A percentile compares a stretch with the other conserved stretches of the same genome.
phyloP scores from a whole-genome alignment of 208 protist species.

The Leishmania martiniquensis region DNA sequence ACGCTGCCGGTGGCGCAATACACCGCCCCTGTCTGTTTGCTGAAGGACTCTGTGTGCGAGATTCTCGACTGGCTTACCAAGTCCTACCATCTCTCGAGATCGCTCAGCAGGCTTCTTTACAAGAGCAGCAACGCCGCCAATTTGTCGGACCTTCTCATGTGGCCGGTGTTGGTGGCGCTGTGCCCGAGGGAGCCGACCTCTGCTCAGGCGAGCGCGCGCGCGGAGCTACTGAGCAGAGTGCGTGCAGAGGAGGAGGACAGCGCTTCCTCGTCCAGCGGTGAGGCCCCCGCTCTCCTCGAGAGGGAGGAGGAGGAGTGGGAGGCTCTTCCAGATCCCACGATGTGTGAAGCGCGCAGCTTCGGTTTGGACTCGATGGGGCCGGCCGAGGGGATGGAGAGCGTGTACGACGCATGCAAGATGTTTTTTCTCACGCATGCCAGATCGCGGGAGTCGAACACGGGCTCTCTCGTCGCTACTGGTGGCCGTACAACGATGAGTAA shows the following conservation, averaged over 20 bases:
- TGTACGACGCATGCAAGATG: conserved; percentile 49
- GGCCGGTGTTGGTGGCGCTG: conserved; percentile 42
- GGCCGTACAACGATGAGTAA: conserved; percentile 40
- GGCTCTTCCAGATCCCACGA: conserved; percentile 26
- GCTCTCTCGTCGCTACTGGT: conserved; percentile 22
- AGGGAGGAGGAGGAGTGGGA: conserved; percentile 46
- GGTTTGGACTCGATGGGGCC: conserved; percentile 44
- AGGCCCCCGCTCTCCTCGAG: conserved; percentile 8
- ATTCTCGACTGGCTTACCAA: conserved; percentile 52
- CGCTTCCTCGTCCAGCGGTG: background rate
- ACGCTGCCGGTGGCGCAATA: conserved; percentile 1
- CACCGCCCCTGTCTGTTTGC: conserved; percentile 9
- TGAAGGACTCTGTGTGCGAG: conserved; percentile 32
- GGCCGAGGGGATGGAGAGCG: conserved; percentile 35
- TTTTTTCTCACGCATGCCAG: conserved; percentile 48
- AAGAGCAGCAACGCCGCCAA: conserved; percentile 39
- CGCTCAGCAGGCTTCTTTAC: conserved; percentile 50
- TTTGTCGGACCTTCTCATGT: conserved; percentile 48
- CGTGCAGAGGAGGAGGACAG: background rate
- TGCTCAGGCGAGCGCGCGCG: background rate
- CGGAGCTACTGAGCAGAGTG: background rate
- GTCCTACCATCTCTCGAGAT: conserved; percentile 29
- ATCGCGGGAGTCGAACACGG: conserved; percentile 24
- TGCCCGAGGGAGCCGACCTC: conserved; percentile 6
- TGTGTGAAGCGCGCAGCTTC: conserved; percentile 40